Evolutionary conservation across 495 filamentous ascomycete species (phyloP).

Genomic region (Penicillium tannophilum): DNA sequence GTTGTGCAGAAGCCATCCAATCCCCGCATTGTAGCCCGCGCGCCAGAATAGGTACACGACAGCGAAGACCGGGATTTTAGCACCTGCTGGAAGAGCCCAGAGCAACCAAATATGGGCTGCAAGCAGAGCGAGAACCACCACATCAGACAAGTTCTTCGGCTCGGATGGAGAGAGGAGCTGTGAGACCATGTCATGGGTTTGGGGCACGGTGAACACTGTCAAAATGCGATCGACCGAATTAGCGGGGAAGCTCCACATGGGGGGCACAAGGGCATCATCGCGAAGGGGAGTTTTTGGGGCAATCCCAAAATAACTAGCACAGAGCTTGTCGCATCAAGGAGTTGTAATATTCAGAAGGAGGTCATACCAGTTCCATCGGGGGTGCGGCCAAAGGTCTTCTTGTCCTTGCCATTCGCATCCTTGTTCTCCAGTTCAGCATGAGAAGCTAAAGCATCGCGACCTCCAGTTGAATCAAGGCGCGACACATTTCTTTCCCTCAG

Average conservation of each 20-base stretch:
- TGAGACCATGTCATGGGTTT: constrained; percentile 98
- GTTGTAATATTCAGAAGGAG: not conserved
- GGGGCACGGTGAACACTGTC: constrained; percentile 92
- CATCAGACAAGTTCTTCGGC: constrained; percentile 91
- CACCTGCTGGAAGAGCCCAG: constrained; percentile 65
- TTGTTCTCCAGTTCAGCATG: constrained; percentile 39
- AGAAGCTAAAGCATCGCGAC: constrained; percentile 36
- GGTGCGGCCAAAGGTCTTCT: constrained; percentile 88
- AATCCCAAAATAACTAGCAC: not conserved
- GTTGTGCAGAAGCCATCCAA: constrained; percentile 83
- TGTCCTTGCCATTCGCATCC: constrained; percentile 53
- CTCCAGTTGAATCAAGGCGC: constrained; percentile 38
- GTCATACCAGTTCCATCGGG: constrained; percentile 83
- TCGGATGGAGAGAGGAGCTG: constrained; percentile 93
- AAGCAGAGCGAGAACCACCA: constrained; percentile 78
- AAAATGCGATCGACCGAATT: constrained; percentile 15
- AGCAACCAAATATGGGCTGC: constrained; percentile 70
- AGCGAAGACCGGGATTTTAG: constrained; percentile 76
- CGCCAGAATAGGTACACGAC: constrained; percentile 90
- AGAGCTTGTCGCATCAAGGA: not conserved
- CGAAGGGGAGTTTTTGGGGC: not conserved
- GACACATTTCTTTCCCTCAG: constrained; percentile 49
- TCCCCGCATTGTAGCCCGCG: constrained; percentile 86
- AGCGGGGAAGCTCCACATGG: constrained; percentile 20
- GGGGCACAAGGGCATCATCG: not conserved